These are phyloP conservation scores for Aspergillus aculeatus DNA, from an alignment of 2,329 filamentous ascomycete species.

Conservation along the genomic window DNA sequence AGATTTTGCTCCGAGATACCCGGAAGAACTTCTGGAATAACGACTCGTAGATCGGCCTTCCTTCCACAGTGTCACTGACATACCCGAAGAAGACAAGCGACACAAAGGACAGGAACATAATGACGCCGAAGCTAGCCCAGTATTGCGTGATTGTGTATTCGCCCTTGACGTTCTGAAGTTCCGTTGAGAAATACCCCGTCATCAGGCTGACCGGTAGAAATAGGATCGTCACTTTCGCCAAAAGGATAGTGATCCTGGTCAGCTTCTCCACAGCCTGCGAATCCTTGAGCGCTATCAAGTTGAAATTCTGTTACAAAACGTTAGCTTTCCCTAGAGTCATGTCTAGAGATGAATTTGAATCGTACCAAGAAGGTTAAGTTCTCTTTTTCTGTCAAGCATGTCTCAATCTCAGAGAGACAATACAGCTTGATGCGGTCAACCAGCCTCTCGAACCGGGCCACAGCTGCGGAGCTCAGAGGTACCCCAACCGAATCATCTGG, in stretches of 20 bases:
- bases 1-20: constrained; percentile 30
- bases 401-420: constrained; percentile 62
- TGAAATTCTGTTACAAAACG: constrained; percentile 62
- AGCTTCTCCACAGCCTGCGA: constrained; percentile 69
- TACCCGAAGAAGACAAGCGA: constrained; percentile 58
- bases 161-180: constrained; percentile 57
- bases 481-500: constrained; percentile 38
- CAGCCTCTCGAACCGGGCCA: constrained; percentile 60
- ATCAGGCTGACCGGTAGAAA: constrained; percentile 74
- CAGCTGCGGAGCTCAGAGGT: constrained; percentile 48
- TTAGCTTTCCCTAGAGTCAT: constrained; percentile 6
- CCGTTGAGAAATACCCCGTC: constrained; percentile 71
- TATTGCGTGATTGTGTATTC: constrained; percentile 64
- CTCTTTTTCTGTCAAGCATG: constrained; percentile 67
- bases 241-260: constrained; percentile 68
- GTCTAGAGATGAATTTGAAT: neutral
- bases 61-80: constrained; percentile 58
- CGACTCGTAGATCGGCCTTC: constrained; percentile 52
- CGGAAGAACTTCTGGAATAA: constrained; percentile 39
- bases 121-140: constrained; percentile 66
- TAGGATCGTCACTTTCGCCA: constrained; percentile 72
- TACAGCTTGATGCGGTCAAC: constrained; percentile 62
- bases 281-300: constrained; percentile 72
- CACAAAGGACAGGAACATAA: constrained; percentile 60
- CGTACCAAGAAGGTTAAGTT: constrained; percentile 66